Evolutionary conservation across 1,284 basidiomycete genomes (phyloP).

Genomic region (Moniliella sp.): DNA sequence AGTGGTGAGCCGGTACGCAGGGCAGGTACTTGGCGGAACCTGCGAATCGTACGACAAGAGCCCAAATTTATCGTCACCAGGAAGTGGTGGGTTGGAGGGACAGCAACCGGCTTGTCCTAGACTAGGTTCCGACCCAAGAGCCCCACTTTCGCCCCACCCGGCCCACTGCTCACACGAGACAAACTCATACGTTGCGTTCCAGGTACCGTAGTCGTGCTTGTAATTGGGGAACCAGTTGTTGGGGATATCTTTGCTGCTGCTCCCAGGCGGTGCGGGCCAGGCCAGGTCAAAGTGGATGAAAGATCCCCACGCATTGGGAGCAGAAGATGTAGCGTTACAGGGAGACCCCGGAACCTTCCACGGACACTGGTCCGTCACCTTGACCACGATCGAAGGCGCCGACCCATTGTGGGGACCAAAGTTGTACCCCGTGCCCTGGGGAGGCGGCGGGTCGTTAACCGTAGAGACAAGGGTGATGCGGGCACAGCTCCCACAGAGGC

Average conservation of each 20-base stretch:
- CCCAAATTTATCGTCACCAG: slow-evolving; percentile 1
- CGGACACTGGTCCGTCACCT: slow-evolving; percentile 16
- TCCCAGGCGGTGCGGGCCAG: slow-evolving; percentile 13
- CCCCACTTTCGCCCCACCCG: slow-evolving; percentile 10
- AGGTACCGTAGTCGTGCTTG: slow-evolving; percentile 17
- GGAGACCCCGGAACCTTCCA: slow-evolving; percentile 7
- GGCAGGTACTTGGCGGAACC: background rate
- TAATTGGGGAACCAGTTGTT: slow-evolving; percentile 14
- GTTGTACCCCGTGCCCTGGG: slow-evolving; percentile 2
- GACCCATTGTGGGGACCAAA: slow-evolving; percentile 1
- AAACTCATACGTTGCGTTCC: slow-evolving; percentile 12
- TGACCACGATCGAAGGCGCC: slow-evolving; percentile 15
- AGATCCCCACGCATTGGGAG: slow-evolving; percentile 10
- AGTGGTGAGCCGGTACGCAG: background rate
- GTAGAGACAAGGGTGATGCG: slow-evolving; percentile 11
- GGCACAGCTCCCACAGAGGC: slow-evolving; percentile 14
- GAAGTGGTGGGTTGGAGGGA: slow-evolving; percentile 8
- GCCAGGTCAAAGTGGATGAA: slow-evolving; percentile 21
- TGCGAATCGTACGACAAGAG: background rate
- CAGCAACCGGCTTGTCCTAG: slow-evolving; percentile 16
- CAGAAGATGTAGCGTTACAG: slow-evolving; percentile 11
- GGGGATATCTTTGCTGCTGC: slow-evolving; percentile 7
- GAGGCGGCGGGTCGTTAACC: slow-evolving; percentile 5
- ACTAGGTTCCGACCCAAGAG: slow-evolving; percentile 14
- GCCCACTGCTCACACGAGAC: slow-evolving; percentile 14